Base-by-base conservation (phyloP, 768 basidiomycete species). In the Tulasnella sp. region DNA sequence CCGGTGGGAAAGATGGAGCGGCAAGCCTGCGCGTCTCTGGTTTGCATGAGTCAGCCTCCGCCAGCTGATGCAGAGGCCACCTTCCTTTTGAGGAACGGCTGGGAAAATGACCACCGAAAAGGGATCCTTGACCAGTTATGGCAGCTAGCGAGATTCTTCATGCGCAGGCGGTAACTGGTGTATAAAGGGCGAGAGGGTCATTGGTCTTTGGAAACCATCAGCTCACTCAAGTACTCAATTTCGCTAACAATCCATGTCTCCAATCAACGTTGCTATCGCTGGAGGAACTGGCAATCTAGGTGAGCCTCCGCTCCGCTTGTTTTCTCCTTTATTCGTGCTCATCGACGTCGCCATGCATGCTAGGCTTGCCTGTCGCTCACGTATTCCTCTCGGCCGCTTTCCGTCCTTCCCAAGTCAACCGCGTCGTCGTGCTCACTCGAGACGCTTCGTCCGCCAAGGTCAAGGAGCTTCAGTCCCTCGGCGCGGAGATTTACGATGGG, bases 191-290 rank as follows among this genome's bases (percentile, higher is more conserved):
- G n/a, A 64, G 58, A 31, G 58, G 12, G 3, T 31, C 29, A 12
- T 49, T 31, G 58, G 31, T 19, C 58, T 29, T 25, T 2, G 14
- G n/a, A 25, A 25, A 64, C n/a, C 58, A 64, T 29, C 31, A 64
- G 29, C 19, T 25, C 12, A 25, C 58, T 31, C 5, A 29, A 64
- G 3, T 64, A 19, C 58, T n/a, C 58, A 29, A 25, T 25, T 25
- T n/a, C n/a, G 31, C 58, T 31, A 64, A 11, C 58, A 29, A 25
- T 4, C 25, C 25, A 64, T 64, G 58, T 64, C 58, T 64, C 8
- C 58, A 64, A 64, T 72, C 31, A 72, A 40, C 37, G 71, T 72
- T 17, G 71, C 42, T 8, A 52, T 72, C 71, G 71, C 71, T 39
- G 71, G 71, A n/a, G 71, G 71, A 22, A 72, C 71, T 8, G 71